phyloP scores from a whole-genome alignment of 306 rosid genomes.

The Senna siamea region DNA sequence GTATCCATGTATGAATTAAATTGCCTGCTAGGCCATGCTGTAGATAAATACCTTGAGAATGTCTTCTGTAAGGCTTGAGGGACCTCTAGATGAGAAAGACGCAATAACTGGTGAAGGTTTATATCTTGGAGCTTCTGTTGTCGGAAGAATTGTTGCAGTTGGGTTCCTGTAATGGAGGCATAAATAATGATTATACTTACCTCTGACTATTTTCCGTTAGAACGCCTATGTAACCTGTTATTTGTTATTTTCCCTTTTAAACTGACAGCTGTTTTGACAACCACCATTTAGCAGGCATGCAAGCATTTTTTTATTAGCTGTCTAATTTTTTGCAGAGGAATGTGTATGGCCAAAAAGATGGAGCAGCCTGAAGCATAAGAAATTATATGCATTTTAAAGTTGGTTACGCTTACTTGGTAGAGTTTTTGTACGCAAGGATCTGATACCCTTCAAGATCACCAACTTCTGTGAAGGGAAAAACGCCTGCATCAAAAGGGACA shows the following conservation, averaged over 20 bases:
- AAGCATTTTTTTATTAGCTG: not conserved
- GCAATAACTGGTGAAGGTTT: constrained; percentile 68
- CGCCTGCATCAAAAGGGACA: constrained; percentile 57
- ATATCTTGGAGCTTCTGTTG: constrained; percentile 47
- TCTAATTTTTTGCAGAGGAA: not conserved
- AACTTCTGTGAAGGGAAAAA: constrained; percentile 59
- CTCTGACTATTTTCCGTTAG: not conserved
- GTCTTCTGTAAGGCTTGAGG: constrained; percentile 60
- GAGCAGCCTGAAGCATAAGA: not conserved
- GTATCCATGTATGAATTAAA: not conserved
- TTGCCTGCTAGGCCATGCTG: not conserved
- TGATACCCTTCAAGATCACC: constrained; percentile 49
- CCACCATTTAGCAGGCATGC: not conserved
- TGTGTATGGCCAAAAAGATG: not conserved
- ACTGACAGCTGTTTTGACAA: not conserved
- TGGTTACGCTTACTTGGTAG: constrained; percentile 51
- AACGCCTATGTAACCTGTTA: not conserved
- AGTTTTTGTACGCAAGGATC: constrained; percentile 59
- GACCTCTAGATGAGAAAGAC: constrained; percentile 69
- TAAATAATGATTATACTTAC: not conserved
- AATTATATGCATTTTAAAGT: not conserved
- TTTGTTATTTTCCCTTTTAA: not conserved
- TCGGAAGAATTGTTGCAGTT: constrained; percentile 56
- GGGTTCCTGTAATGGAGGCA: constrained; percentile 49
- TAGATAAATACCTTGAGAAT: constrained; percentile 59